Base-by-base conservation (phyloP, 2,329 filamentous ascomycete genomes). In the Colletotrichum lindemuthianum region DNA sequence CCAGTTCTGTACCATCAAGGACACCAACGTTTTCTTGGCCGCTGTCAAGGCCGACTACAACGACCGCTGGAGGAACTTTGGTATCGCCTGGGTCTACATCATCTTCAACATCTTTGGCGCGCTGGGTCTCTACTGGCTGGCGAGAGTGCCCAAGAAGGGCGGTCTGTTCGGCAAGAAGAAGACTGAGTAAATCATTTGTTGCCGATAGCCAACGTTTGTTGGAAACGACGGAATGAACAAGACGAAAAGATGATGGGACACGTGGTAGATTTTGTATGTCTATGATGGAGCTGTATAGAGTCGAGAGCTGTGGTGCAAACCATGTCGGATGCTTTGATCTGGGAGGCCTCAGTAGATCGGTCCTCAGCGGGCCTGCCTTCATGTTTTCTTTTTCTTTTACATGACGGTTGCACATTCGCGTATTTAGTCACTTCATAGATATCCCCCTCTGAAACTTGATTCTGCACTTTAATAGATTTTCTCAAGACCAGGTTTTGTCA, bases 1-100 rank as follows among this genome's bases (percentile, higher is more conserved):
- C 76, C 68, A 80, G 2, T 92, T 79, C 75, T 89, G 87, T 75
- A 69, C 79, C 0, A 72, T 88, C 7, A 70, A 72, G 8, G 73
- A 83, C 13, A 88, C 86, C 2, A 86, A 90, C 70, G 67, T 71
- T 3, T 87, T 82, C 71, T 75, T 89, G 39, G 72, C 79, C 0
- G 63, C 66, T 0, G 81, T 87, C 50, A 78, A 80, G 51, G 82
- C 85, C 60, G 72, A 80, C 63, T 92, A 89, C 72, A 72, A 68
- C 34, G 78, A 90, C 34, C 78, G 88, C 33, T 92, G 89, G 89
- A 83, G 89, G 61, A 90, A 92, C 73, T 90, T 89, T 72, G 90
- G 88, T 2, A 75, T 91, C 33, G 76, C 88, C 55, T 88, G 84
- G 79, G 82, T 80, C 0, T 90, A 86, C 54, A 77, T 85, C 16